Conservation (phyloP, 768 basidiomycete genomes). For the Russula olivacea region DNA sequence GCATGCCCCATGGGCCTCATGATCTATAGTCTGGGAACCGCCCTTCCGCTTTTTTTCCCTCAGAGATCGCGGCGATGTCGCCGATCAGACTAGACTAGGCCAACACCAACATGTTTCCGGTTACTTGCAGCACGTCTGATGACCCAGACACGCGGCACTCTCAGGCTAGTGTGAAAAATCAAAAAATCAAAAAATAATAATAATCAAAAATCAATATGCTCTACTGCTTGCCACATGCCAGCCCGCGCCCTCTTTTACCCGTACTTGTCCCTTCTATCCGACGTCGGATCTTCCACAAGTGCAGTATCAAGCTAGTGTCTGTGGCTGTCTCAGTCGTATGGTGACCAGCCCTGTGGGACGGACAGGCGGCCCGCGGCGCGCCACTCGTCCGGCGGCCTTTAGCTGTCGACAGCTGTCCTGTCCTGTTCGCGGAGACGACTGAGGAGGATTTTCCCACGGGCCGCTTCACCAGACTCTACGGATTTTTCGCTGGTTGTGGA, state of each 20-base stretch:
- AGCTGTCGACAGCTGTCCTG: no score
- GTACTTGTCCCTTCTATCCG: background rate
- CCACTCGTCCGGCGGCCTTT: conserved; percentile 57
- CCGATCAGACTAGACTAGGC: conserved; percentile 42
- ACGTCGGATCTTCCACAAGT: no score
- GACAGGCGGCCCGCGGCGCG: conserved; percentile 47
- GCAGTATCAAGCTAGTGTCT: no score
- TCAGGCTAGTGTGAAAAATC: background rate
- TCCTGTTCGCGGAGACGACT: no score
- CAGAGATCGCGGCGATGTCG: conserved; percentile 50
- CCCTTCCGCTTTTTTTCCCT: conserved; percentile 54
- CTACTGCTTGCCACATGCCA: background rate
- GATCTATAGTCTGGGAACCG: conserved; percentile 30
- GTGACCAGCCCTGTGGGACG: background rate
- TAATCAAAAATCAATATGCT: no score
- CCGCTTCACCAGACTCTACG: background rate
- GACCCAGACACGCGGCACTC: background rate
- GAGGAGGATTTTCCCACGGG: no score
- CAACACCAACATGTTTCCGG: background rate
- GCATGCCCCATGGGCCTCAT: background rate
- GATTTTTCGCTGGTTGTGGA: background rate
- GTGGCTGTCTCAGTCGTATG: no score
- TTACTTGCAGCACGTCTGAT: background rate
- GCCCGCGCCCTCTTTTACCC: background rate
- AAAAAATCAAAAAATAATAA: no score